Evolutionary conservation across 768 basidiomycete genomes (phyloP).

Genomic region (Ephemerocybe angulata): DNA sequence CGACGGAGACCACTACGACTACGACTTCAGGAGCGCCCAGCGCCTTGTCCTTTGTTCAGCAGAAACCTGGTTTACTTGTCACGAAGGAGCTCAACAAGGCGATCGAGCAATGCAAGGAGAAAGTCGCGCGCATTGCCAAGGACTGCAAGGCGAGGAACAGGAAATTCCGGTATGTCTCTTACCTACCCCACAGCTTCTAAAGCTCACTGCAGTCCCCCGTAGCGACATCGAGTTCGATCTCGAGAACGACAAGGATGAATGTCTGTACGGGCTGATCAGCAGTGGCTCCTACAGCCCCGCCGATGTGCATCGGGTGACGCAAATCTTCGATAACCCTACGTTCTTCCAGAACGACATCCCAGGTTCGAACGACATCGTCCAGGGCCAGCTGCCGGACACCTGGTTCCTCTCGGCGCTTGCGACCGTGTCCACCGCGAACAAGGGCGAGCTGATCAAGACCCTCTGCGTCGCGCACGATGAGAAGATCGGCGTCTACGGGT

Average conservation of each 20-base stretch:
- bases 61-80: slow-evolving; percentile 42
- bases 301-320: slow-evolving; percentile 35
- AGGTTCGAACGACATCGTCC: slow-evolving; percentile 45
- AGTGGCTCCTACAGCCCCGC: slow-evolving; percentile 22
- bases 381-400: slow-evolving; percentile 52
- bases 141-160: slow-evolving; percentile 45
- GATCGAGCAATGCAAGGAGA: slow-evolving; percentile 42
- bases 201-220: not conserved
- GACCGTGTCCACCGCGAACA: slow-evolving; percentile 46
- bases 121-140: slow-evolving; percentile 42
- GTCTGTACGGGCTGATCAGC: slow-evolving; percentile 30
- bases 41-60: slow-evolving; percentile 27
- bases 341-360: slow-evolving; percentile 45
- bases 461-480: slow-evolving; percentile 45
- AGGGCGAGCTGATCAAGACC: slow-evolving; percentile 47
- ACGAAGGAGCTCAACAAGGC: slow-evolving; percentile 49
- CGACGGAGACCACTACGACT: slow-evolving; percentile 4
- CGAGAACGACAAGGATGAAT: slow-evolving; percentile 47
- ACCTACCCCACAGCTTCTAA: not conserved
- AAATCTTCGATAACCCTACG: slow-evolving; percentile 51
- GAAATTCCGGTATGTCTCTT: slow-evolving; percentile 43
- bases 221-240: slow-evolving; percentile 59
- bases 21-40: slow-evolving; percentile 9
- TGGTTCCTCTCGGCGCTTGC: slow-evolving; percentile 55
- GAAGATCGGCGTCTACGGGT: slow-evolving; percentile 53